Evolutionary conservation across 2,329 filamentous ascomycete genomes (phyloP).

Genomic region (Lasiodiplodia gonubiensis): DNA sequence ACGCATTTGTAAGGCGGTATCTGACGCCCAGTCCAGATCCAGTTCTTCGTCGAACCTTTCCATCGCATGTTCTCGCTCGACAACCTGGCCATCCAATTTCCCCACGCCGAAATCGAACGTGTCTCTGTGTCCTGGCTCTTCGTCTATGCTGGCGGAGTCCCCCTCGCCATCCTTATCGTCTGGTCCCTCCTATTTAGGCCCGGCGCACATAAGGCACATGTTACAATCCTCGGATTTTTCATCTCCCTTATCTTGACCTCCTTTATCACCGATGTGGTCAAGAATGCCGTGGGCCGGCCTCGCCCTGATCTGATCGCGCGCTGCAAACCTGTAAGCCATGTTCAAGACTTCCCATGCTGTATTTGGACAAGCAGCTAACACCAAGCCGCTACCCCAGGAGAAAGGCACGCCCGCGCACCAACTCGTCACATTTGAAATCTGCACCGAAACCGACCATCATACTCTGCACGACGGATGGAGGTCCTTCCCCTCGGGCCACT

Average conservation of each 20-base stretch:
- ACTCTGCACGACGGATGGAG: conserved; percentile 82
- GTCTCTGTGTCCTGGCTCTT: conserved; percentile 82
- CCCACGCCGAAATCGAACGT: conserved; percentile 81
- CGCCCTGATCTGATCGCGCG: conserved; percentile 88
- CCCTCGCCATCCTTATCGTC: conserved; percentile 68
- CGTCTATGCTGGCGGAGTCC: conserved; percentile 76
- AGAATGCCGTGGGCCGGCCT: conserved; percentile 83
- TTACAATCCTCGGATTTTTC: conserved; percentile 79
- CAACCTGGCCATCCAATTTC: conserved; percentile 82
- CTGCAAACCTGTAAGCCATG: conserved; percentile 69
- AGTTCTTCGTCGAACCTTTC: conserved; percentile 79
- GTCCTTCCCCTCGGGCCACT: conserved; percentile 81
- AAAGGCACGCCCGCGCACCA: conserved; percentile 60
- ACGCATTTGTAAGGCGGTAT: not conserved
- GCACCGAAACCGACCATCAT: conserved; percentile 72
- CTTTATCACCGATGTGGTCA: conserved; percentile 84
- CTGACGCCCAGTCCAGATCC: conserved; percentile 55
- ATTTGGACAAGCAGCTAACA: not conserved
- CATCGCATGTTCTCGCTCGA: conserved; percentile 93
- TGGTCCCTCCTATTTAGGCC: conserved; percentile 70
- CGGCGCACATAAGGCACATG: conserved; percentile 79
- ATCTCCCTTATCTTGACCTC: conserved; percentile 76
- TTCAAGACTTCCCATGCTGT: not conserved
- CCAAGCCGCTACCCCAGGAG: conserved; percentile 31
- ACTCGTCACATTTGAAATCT: conserved; percentile 69